Conservation (phyloP, 1,284 basidiomycete species). For the Ustilago crameri region DNA sequence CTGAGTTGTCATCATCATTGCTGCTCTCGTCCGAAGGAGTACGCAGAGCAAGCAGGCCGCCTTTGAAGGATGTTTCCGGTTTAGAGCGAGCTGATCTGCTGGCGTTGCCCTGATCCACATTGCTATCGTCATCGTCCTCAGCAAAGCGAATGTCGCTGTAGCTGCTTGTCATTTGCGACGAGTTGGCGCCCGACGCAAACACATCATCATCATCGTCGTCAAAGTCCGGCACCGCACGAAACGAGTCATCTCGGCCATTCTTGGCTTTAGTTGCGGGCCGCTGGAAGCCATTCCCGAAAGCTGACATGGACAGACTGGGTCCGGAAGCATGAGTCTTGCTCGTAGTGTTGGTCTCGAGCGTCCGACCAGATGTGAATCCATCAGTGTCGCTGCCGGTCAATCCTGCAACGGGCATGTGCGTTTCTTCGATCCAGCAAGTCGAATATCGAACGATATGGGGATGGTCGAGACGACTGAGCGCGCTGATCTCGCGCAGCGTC, state of each 20-base stretch:
- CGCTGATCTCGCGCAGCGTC: constrained; percentile 91
- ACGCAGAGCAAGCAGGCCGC: constrained; percentile 26
- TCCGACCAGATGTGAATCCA: constrained; percentile 32
- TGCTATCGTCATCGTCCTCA: constrained; percentile 66
- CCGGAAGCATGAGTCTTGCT: constrained; percentile 48
- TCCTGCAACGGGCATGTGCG: constrained; percentile 42
- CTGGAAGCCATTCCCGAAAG: constrained; percentile 39
- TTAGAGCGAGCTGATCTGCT: constrained; percentile 14
- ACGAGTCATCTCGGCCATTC: constrained; percentile 31
- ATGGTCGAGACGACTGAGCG: constrained; percentile 85
- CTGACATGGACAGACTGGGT: constrained; percentile 40
- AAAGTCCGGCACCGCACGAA: constrained; percentile 44
- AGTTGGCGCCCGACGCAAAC: constrained; percentile 66
- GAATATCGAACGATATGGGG: constrained; percentile 87
- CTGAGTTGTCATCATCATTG: constrained; percentile 16
- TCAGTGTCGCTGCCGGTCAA: constrained; percentile 39
- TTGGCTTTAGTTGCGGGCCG: constrained; percentile 10
- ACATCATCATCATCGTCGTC: constrained; percentile 64
- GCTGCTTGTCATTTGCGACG: constrained; percentile 70
- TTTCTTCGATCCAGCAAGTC: constrained; percentile 67
- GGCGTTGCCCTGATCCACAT: constrained; percentile 8
- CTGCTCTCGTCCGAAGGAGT: constrained; percentile 38
- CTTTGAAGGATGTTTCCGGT: constrained; percentile 17
- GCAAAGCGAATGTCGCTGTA: constrained; percentile 74
- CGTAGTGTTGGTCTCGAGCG: constrained; percentile 48